Base-by-base conservation (phyloP, 129 eudicot genomes). In the Calendula officinalis region DNA sequence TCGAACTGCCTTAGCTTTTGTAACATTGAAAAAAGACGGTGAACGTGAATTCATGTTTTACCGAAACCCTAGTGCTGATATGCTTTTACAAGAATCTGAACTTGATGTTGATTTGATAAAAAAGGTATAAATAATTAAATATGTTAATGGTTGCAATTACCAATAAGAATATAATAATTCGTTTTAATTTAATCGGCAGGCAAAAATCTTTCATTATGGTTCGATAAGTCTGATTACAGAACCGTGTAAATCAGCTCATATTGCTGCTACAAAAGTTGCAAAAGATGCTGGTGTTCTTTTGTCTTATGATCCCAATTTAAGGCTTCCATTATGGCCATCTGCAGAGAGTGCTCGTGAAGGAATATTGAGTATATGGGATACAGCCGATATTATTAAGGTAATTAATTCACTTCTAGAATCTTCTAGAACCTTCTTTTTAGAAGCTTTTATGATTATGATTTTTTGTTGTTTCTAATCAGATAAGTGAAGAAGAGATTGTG, bases 261-360 rank as follows among this genome's bases (percentile, higher is more conserved):
- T 88, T 74, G 95, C 99, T 53, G 99, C 99, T 9, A 78, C 95
- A 66, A 94, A 83, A 66, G 92, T 76, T 76, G 97, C 99, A 56
- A 94, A 82, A 56, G 99, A 94, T 52, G 95, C 99, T 71, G 97
- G 99, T 49, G 90, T 80, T 36, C 83, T 94, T 60, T 77, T 88
- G 75, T 94, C 99, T 50, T 94, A 94, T 63, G 99, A 94, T 67
- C 99, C 99, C 0, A 94, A 89, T 84, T 73, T 94, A 56, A 83
- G 99, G 84, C 97, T 94, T 77, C 99, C 99, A 9, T 75, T 94
- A 60, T 94, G 99, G 99, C 89, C 97, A 53, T 94, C 99, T 60
- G 87, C 90, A 40, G 88, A 94, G 62, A 86, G 82, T 74, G 99
- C 99, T 3, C 66, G 99, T 58, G 97, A 88, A 78, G 99, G 99